Base-by-base conservation (phyloP, 768 basidiomycete genomes). In the Leccinellum luteum region DNA sequence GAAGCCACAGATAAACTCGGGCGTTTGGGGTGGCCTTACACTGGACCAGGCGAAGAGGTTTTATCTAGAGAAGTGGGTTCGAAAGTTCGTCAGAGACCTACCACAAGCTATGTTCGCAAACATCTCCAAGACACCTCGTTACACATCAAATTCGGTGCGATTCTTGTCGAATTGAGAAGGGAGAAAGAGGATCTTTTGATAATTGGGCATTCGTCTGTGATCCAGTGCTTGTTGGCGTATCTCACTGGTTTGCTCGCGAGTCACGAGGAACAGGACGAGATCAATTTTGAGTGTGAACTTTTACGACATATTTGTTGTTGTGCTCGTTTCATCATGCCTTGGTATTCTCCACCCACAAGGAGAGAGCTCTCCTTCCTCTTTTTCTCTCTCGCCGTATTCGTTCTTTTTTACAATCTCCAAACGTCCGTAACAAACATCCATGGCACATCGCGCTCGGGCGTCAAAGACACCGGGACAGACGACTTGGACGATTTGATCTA, bases 11-110 rank as follows among this genome's bases (percentile, higher is more conserved):
- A 98, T 98, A 95, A 68, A 99, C 67, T 96, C 95, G 52, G 96
- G 89, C 7, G 86, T 98, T 17, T 97, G 95, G 94, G 97, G 98
- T 70, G 97, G 97, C 0, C 79, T 98, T 38, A 90, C 89, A 1
- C 89, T 91, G 1, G 90, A 92, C 61, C 88, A 96, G 67, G 94
- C 93, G 19, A 85, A 86, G 71, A 88, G 87, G 71, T 86, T 85
- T 65, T 98, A 95, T 71, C 92, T 96, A 0, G 90, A 88, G 54
- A 97, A 99, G 69, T 98, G 92, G 92, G 89, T 23, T 60, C 80
- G 93, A n/a, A n/a, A n/a, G 25, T 95, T 96, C 76, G 78, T 90
- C 48, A 88, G 97, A 99, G 74, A 96, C 93, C 66, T 99, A 99
- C 70, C 97, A 99, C 72, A 97, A 99, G 68, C 78, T 96, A 90